phyloP scores from a whole-genome alignment of 2,329 filamentous ascomycete species.

The Fusarium tjaetaba region DNA sequence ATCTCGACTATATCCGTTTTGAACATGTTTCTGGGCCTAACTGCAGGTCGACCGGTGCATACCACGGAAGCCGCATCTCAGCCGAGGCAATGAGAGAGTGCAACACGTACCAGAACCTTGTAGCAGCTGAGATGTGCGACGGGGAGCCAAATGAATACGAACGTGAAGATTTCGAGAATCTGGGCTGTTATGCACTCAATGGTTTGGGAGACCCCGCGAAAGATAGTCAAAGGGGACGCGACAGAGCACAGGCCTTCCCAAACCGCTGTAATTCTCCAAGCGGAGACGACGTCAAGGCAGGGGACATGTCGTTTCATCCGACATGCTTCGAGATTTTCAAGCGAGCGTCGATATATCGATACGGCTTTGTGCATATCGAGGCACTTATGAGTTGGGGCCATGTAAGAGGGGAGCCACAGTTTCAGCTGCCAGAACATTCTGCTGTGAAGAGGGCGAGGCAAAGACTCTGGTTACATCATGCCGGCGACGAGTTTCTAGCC shows the following conservation, averaged over 20 bases:
- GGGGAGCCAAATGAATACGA: neutral
- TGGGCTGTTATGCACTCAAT: neutral
- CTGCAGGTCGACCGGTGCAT: neutral
- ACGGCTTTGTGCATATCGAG: neutral
- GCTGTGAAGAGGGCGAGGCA: neutral
- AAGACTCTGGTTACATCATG: neutral
- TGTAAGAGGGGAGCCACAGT: accelerated
- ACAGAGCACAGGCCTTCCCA: neutral
- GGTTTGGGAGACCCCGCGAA: neutral
- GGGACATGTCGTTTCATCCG: neutral
- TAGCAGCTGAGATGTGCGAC: no score
- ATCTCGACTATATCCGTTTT: neutral
- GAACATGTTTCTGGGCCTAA: neutral
- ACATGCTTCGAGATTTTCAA: neutral
- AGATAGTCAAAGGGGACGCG: accelerated
- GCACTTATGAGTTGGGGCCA: neutral
- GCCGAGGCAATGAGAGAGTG: neutral
- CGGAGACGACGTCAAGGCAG: no score
- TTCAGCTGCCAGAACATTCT: neutral
- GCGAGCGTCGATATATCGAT: neutral
- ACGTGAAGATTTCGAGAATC: neutral
- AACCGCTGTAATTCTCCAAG: no score
- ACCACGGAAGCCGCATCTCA: neutral
- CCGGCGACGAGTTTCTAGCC: neutral
- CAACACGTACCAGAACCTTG: neutral